Evolutionary conservation across 176 grass and related monocot species (phyloP).

Genomic region (Zea luxurians): DNA sequence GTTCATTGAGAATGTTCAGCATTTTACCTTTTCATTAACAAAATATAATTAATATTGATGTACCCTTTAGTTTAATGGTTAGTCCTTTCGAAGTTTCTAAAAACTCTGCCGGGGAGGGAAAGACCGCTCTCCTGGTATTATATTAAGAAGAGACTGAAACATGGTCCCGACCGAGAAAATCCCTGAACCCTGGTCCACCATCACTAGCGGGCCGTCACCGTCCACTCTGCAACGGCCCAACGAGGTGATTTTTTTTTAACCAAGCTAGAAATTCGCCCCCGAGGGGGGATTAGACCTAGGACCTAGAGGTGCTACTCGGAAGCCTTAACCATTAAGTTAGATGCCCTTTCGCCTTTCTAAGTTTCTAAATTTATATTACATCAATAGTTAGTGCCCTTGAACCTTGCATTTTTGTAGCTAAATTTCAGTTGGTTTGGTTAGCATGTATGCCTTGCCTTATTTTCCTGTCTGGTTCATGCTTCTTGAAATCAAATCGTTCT

Average conservation of each 20-base stretch:
- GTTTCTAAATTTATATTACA: neutral
- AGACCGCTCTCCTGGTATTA: no score
- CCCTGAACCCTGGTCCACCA: no score
- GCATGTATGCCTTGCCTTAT: neutral
- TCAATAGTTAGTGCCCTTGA: neutral
- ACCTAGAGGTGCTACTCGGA: no score
- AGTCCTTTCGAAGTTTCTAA: neutral
- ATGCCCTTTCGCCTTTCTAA: neutral
- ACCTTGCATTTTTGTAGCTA: conserved; percentile 16
- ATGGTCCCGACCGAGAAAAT: no score
- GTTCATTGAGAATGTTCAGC: conserved; percentile 17
- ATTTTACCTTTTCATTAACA: neutral
- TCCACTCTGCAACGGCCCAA: no score
- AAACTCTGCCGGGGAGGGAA: no score
- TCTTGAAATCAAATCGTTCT: neutral
- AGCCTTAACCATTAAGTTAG: no score
- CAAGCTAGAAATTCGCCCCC: no score
- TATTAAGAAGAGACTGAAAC: no score
- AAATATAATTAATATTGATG: neutral
- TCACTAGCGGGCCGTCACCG: no score
- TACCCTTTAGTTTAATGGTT: neutral
- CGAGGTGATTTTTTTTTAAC: no score
- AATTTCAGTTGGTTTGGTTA: neutral
- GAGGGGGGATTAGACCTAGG: no score
- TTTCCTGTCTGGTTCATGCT: neutral